phyloP scores from a whole-genome alignment of 2,329 filamentous ascomycete species.

The Herpomyces periplanetae region DNA sequence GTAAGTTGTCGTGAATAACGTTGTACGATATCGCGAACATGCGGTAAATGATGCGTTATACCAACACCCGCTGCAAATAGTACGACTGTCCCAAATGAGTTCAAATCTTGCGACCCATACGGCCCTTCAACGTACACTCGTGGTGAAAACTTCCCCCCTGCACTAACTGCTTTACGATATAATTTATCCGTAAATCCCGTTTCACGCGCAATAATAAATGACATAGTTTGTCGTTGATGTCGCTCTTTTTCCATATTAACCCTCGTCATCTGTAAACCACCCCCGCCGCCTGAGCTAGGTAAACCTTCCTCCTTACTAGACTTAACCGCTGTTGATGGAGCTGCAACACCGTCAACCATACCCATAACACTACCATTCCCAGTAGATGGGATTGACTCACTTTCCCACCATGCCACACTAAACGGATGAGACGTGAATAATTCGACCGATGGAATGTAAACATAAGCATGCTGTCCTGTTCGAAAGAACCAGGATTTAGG shows the following conservation, averaged over 20 bases:
- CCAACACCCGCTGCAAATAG: slow-evolving; percentile 45
- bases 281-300: too few species aligned
- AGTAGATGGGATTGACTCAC: slow-evolving; percentile 6
- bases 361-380: background rate
- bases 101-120: slow-evolving; percentile 29
- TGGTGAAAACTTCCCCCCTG: slow-evolving; percentile 19
- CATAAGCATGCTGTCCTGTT: slow-evolving; percentile 36
- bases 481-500: slow-evolving; percentile 34
- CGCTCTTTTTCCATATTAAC: too few species aligned
- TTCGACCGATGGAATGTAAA: slow-evolving; percentile 32
- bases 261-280: too few species aligned
- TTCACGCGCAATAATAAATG: slow-evolving; percentile 28
- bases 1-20: slow-evolving; percentile 24
- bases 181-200: slow-evolving; percentile 31
- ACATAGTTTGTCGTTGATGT: too few species aligned
- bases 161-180: slow-evolving; percentile 22
- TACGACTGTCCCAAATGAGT: slow-evolving; percentile 36
- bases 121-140: slow-evolving; percentile 32
- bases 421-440: slow-evolving; percentile 40
- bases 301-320: slow-evolving; percentile 9
- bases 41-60: slow-evolving; percentile 38
- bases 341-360: slow-evolving; percentile 4
- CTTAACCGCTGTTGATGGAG: slow-evolving; percentile 10
- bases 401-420: slow-evolving; percentile 34
- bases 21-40: slow-evolving; percentile 27